Percentiles rank a stretch among this genome's conserved stretches.
Conservation (phyloP, 164 flowering plant species). For the Vitis rotundifolia region DNA sequence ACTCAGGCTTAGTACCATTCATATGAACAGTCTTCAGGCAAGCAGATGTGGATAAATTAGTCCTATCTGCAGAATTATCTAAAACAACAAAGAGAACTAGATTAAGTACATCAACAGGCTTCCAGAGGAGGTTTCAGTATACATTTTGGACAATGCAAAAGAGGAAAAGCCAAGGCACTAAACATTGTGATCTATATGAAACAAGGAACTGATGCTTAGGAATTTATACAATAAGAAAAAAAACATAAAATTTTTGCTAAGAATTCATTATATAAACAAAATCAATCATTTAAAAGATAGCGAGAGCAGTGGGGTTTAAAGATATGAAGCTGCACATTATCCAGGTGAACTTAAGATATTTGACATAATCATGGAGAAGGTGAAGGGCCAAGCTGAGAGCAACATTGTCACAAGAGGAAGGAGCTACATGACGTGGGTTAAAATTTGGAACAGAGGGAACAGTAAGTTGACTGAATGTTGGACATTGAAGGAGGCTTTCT, state of each 20-base stretch:
- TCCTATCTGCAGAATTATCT: constrained; percentile 29
- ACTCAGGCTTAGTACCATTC: constrained; percentile 13
- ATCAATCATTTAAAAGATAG: background rate
- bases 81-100: constrained; percentile 14
- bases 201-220: background rate
- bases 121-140: background rate
- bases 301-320: background rate
- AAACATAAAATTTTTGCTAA: background rate
- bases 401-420: too few species aligned
- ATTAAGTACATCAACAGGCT: background rate
- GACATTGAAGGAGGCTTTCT: too few species aligned
- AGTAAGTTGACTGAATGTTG: too few species aligned
- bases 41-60: constrained; percentile 24
- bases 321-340: too few species aligned
- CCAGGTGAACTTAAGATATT: too few species aligned
- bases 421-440: too few species aligned
- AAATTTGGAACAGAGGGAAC: too few species aligned
- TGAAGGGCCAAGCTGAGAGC: too few species aligned
- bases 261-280: background rate
- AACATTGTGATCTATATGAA: background rate
- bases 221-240: background rate
- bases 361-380: too few species aligned
- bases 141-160: constrained; percentile 3
- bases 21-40: constrained; percentile 21
- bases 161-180: background rate